Conservation (phyloP, 2,329 filamentous ascomycete genomes). For the Stachybotrys elegans region DNA sequence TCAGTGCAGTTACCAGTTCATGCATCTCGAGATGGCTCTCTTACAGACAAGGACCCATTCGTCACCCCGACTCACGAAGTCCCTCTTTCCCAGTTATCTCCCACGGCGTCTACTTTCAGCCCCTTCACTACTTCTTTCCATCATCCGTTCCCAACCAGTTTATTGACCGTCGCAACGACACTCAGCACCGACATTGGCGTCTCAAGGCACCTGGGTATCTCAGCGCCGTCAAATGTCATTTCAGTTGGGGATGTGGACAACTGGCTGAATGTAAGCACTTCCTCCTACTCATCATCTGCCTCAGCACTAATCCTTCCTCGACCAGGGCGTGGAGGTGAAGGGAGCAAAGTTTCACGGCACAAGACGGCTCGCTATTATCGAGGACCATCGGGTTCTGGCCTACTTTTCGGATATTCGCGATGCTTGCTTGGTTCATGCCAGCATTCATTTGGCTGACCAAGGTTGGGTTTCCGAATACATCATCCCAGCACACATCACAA, state of each 20-base stretch:
- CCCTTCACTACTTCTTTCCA: slow-evolving; percentile 28
- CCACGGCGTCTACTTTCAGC: slow-evolving; percentile 58
- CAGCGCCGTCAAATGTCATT: slow-evolving; percentile 23
- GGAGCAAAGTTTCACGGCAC: slow-evolving; percentile 31
- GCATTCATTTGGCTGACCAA: slow-evolving; percentile 35
- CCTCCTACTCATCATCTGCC: background rate
- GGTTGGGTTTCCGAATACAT: slow-evolving; percentile 36
- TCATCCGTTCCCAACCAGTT: too few relatives aligned
- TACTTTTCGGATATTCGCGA: slow-evolving; percentile 58
- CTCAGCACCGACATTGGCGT: slow-evolving; percentile 43
- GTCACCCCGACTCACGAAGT: slow-evolving; percentile 30
- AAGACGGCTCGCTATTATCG: slow-evolving; percentile 27
- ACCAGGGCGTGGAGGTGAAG: slow-evolving; percentile 32
- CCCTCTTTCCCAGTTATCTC: slow-evolving; percentile 47
- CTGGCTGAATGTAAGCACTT: slow-evolving; percentile 38
- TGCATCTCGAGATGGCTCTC: slow-evolving; percentile 16
- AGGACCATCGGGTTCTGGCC: slow-evolving; percentile 44
- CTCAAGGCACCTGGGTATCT: slow-evolving; percentile 40
- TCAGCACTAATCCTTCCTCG: slow-evolving; percentile 7
- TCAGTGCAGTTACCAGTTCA: slow-evolving; percentile 19
- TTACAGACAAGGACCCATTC: slow-evolving; percentile 50
- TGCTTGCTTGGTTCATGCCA: slow-evolving; percentile 44
- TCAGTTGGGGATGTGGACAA: slow-evolving; percentile 32
- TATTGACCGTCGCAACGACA: background rate
- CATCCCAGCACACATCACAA: slow-evolving; percentile 5